Base-by-base conservation (phyloP, 2,329 filamentous ascomycete species). In the Bipolaris cookei region DNA sequence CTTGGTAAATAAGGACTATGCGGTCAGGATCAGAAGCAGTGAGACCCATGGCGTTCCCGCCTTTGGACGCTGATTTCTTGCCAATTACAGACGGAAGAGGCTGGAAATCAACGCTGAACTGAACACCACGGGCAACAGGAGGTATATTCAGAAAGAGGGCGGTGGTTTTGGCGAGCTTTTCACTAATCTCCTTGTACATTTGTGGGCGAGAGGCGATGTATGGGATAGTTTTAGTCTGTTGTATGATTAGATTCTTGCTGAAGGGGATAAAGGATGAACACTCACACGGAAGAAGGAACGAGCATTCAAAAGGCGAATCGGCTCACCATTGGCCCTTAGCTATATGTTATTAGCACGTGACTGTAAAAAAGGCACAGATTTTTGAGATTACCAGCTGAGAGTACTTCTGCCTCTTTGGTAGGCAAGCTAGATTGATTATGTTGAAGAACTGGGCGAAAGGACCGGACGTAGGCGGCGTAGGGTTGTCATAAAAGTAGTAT, bases 111-210 rank as follows among this genome's bases (percentile, higher is more conserved):
- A 67, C 57, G 37, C 55, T 63, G 54, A 66, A 68, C 37, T 68
- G 62, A 28, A 62, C 37, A 8, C 59, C 62, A 8, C 62, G 47
- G 34, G 47, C 39, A 4, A 59, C 14, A 20, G 47, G 63, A 0
- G 58, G 57, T 6, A 34, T 20, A 32, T 35, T 67, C 14, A 74
- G 65, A 55, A 71, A 68, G 2, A 59, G 59, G n/a, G 39, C 53
- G 1, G 69, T 59, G 48, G 77, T 64, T 0, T 65, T 16, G 5
- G 54, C 46, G 48, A 71, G 74, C 41, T 73, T 70, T 34, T 69
- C 63, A 13, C 66, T 67, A 42, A 78, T 76, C 41, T 75, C 71
- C 16, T 54, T 54, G 57, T 78, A 76, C 54, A 78, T 72, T 13
- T 71, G 64, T 0, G 71, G 68, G 3, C 70, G 65, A n/a, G 62